Percentiles rank a stretch among this genome's conserved stretches.
phyloP scores from a whole-genome alignment of 495 filamentous ascomycete genomes.

The Xylaria castorea region DNA sequence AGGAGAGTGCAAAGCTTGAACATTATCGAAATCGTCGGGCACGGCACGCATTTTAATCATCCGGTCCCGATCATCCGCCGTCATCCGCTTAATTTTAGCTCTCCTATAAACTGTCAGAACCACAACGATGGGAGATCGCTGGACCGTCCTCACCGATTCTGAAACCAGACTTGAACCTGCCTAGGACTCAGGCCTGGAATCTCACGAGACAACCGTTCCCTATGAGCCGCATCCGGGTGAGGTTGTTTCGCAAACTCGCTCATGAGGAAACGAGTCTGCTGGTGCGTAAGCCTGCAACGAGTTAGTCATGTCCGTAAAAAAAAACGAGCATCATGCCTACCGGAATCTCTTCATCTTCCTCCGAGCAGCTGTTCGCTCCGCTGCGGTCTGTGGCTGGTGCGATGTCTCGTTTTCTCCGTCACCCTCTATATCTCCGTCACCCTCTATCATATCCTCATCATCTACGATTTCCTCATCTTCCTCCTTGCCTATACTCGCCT shows the following conservation, averaged over 20 bases:
- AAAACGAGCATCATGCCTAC: conserved; percentile 55
- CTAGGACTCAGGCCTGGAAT: conserved; percentile 92
- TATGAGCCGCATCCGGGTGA: conserved; percentile 92
- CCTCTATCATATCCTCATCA: conserved; percentile 58
- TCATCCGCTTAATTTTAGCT: conserved; percentile 94
- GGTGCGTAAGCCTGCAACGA: conserved; percentile 80
- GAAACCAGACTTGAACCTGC: conserved; percentile 99
- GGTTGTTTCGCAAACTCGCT: conserved; percentile 96
- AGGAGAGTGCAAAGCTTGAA: conserved; percentile 86
- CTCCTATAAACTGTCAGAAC: conserved; percentile 63
- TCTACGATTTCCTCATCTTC: conserved; percentile 62
- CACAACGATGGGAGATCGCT: background rate
- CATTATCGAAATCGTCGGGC: conserved; percentile 91
- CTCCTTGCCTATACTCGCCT: conserved; percentile 54
- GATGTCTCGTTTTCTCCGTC: conserved; percentile 51
- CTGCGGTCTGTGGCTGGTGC: conserved; percentile 64
- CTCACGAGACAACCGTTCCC: conserved; percentile 86
- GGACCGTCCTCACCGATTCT: conserved; percentile 70
- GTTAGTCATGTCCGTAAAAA: conserved; percentile 23
- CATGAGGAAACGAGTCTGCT: conserved; percentile 96
- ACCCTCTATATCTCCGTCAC: conserved; percentile 52
- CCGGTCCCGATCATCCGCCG: conserved; percentile 88
- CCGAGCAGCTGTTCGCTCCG: conserved; percentile 77
- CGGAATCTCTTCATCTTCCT: conserved; percentile 96
- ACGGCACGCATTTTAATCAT: conserved; percentile 93